These are phyloP conservation scores for Citropsis articulata DNA, from an alignment of 345 rosid species.

Conservation along the genomic window DNA sequence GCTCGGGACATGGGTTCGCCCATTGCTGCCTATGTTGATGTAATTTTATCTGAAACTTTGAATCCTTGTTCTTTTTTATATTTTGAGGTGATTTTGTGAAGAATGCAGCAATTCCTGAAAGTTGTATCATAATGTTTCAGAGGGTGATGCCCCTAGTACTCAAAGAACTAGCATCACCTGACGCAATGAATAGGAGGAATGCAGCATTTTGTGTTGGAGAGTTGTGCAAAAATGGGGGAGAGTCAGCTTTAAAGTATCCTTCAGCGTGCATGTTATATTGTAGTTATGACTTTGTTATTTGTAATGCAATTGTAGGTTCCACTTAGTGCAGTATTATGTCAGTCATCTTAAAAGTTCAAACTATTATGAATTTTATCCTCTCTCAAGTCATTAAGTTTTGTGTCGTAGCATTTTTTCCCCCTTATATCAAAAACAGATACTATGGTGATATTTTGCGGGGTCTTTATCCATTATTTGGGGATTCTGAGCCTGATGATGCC, in stretches of 20 bases:
- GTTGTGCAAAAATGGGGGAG: conserved; percentile 93
- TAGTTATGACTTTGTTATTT: background rate
- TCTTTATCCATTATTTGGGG: conserved; percentile 85
- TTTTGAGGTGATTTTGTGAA: background rate
- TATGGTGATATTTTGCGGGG: conserved; percentile 70
- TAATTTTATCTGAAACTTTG: conserved; percentile 30
- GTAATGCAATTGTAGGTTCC: background rate
- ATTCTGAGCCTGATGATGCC: conserved; percentile 87
- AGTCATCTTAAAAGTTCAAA: background rate
- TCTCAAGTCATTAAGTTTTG: background rate
- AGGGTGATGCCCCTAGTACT: conserved; percentile 88
- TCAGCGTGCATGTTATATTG: conserved; percentile 15
- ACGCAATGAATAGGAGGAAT: conserved; percentile 92
- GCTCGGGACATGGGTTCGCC: conserved; percentile 99
- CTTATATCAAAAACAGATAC: conserved; percentile 55
- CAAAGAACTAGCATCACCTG: conserved; percentile 79
- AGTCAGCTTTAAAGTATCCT: conserved; percentile 85
- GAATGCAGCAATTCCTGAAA: conserved; percentile 22
- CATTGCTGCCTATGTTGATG: conserved; percentile 85
- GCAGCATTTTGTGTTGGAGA: conserved; percentile 99
- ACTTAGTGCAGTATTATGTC: background rate
- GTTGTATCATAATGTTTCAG: conserved; percentile 44
- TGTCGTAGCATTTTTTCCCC: conserved; percentile 24
- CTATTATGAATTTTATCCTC: conserved; percentile 13
- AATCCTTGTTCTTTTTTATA: background rate